Evolutionary conservation across 306 rosid genomes (phyloP).

Genomic region (Quercus mongolica): DNA sequence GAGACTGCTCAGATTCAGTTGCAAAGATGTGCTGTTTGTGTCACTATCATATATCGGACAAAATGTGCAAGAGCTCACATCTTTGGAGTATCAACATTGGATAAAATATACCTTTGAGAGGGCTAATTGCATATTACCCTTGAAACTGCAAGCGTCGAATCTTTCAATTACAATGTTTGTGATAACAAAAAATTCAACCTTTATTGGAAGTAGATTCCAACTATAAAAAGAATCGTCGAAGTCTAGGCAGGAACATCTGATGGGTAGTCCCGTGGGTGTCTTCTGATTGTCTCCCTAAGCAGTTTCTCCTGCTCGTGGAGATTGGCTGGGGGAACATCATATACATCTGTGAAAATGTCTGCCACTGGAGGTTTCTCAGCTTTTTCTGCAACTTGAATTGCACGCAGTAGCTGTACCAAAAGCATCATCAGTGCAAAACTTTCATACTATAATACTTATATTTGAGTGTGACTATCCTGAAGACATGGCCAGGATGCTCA

Average conservation of each 20-base stretch:
- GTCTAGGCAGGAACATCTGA: slow-evolving; percentile 47
- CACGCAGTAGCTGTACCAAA: slow-evolving; percentile 60
- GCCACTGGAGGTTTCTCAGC: slow-evolving; percentile 66
- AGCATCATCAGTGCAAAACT: slow-evolving; percentile 10
- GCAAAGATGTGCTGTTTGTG: too few relatives aligned
- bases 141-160: background rate
- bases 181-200: background rate
- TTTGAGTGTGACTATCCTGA: background rate
- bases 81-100: background rate
- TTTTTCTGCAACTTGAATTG: slow-evolving; percentile 85
- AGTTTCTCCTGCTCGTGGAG: slow-evolving; percentile 73
- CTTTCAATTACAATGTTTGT: background rate
- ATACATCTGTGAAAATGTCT: slow-evolving; percentile 78
- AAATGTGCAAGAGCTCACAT: background rate
- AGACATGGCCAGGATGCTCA: background rate
- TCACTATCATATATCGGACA: too few relatives aligned
- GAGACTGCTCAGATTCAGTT: too few relatives aligned
- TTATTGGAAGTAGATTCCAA: background rate
- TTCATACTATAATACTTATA: background rate
- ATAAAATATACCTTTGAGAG: background rate
- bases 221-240: background rate
- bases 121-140: background rate
- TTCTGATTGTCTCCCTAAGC: slow-evolving; percentile 54
- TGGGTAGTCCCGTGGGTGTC: slow-evolving; percentile 65
- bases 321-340: slow-evolving; percentile 65